Evolutionary conservation across 495 filamentous ascomycete species (phyloP), one percentile per base, ranked within the genome.

Genomic region (Talaromyces thailandensis): DNA sequence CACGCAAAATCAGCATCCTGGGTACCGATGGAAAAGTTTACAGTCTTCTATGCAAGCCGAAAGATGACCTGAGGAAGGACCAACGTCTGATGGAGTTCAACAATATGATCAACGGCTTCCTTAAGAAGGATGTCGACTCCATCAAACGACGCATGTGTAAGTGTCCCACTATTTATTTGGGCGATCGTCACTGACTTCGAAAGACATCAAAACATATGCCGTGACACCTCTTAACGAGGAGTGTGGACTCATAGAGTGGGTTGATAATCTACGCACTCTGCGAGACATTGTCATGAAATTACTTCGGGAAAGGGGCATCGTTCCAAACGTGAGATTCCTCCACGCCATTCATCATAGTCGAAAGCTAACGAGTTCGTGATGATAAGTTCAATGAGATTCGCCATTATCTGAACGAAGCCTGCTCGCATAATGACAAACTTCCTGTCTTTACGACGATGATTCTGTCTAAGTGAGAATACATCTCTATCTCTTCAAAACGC

Each of bases 31-130:
- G 94, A 12, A 86, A 87, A 57, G 79, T 82, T 6, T 99, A 99
- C 68, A 88, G 88, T 28, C 84, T 97, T 16, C 81, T 99, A 53
- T 94, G 95, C 78, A 99, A 99, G 68, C 94, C 94, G 5, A 98
- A 98, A 71, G 94, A 98, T 69, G 95, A 99, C 72, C 81, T 99
- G 5, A 88, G 94, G 6, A 98, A 96, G 66, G 94, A 99, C 64
- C 92, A 96, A 67, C 89, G 94, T 53, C 84, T 98, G 23, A 98
- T 99, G 95, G 95, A 98, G 70, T 99, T 98, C 81, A 97, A 96
- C 70, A 86, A 88, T 62, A 93, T 97, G 87, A 96, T 99, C 75
- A 97, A 98, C 69, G 84, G 95, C 61, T 89, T 92, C 25, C 74
- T 99, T 31, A 95, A 96, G 68, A 84, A 88, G 64, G 93, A 98